These are phyloP conservation scores for Spathaspora girioi DNA, from an alignment of 805 yeast genomes.

Conservation along the genomic window DNA sequence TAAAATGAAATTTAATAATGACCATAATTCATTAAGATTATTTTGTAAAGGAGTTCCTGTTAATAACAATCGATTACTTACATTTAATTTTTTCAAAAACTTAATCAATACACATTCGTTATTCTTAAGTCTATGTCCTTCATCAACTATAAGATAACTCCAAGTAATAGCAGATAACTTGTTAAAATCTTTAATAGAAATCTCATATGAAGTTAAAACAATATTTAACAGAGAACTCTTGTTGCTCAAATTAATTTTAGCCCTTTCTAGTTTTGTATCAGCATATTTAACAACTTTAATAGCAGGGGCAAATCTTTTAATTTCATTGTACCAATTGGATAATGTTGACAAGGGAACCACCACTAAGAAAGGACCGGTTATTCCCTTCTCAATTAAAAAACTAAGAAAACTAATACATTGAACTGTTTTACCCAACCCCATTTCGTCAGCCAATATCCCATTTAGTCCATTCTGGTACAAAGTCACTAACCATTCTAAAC, in stretches of 20 bases:
- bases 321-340: constrained; percentile 79
- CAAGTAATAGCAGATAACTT: constrained; percentile 54
- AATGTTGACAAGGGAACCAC: constrained; percentile 84
- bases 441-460: constrained; percentile 95
- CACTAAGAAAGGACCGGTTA: constrained; percentile 72
- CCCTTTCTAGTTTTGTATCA: constrained; percentile 61
- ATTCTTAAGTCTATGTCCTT: constrained; percentile 91
- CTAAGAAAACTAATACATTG: constrained; percentile 81
- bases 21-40: constrained; percentile 88
- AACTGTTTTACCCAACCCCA: constrained; percentile 94
- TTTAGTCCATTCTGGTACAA: constrained; percentile 90
- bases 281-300: constrained; percentile 60
- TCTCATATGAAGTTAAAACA: constrained; percentile 79
- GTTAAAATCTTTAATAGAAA: constrained; percentile 64
- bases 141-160: constrained; percentile 89
- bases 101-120: constrained; percentile 71
- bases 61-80: constrained; percentile 69
- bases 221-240: constrained; percentile 36
- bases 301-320: constrained; percentile 68
- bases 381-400: constrained; percentile 73
- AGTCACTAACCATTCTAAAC: constrained; percentile 86
- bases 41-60: constrained; percentile 98
- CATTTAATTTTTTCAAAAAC: constrained; percentile 63
- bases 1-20: constrained; percentile 80
- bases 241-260: constrained; percentile 29